phyloP scores from a whole-genome alignment of 805 yeast genomes.

The Zygosaccharomyces kombuchaensis region DNA sequence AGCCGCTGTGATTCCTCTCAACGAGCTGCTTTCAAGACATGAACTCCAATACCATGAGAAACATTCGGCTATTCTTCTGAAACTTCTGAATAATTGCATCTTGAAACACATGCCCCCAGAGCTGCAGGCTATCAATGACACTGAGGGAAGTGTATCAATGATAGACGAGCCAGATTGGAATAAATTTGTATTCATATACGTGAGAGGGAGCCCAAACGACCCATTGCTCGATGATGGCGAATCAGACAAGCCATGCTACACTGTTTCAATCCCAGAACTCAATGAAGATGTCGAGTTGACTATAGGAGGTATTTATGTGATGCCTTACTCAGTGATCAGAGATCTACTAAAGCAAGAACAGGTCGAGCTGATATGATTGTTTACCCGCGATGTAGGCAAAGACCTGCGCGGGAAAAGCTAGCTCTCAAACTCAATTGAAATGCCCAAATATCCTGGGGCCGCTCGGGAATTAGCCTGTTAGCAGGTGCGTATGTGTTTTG shows the following conservation, averaged over 20 bases:
- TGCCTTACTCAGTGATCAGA: constrained; percentile 57
- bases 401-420: background rate
- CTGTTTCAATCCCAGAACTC: constrained; percentile 42
- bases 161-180: constrained; percentile 71
- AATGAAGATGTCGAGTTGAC: constrained; percentile 53
- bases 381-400: background rate
- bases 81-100: constrained; percentile 64
- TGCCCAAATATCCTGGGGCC: too few relatives aligned
- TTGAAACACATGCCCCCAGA: constrained; percentile 62
- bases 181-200: constrained; percentile 65
- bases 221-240: constrained; percentile 41
- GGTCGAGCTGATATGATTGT: constrained; percentile 39
- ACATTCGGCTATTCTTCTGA: constrained; percentile 61
- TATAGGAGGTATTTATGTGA: constrained; percentile 66
- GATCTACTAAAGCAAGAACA: constrained; percentile 40
- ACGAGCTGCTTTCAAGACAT: constrained; percentile 44
- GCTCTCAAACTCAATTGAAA: background rate
- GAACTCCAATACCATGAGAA: constrained; percentile 64
- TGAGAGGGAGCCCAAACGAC: constrained; percentile 17
- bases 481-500: background rate
- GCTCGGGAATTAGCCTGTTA: too few relatives aligned
- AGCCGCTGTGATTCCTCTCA: constrained; percentile 16
- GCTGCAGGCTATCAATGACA: constrained; percentile 72
- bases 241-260: constrained; percentile 33
- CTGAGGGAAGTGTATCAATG: constrained; percentile 66